phyloP scores from a whole-genome alignment of 192 early-diverging fungal species.

The Coemansia sp. region DNA sequence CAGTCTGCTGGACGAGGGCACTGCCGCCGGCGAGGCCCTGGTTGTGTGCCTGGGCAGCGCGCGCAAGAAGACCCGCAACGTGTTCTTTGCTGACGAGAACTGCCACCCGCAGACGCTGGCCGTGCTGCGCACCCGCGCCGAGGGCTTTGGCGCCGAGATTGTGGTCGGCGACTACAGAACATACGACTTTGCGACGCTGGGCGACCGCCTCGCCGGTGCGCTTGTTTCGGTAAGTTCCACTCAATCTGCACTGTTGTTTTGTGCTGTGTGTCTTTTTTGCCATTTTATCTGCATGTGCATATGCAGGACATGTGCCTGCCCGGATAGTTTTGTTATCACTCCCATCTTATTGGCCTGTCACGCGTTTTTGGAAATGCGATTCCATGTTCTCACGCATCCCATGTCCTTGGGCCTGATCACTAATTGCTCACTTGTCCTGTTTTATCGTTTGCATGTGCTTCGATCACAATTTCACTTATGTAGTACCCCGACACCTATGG shows the following conservation, averaged over 20 bases:
- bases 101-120: conserved; percentile 97
- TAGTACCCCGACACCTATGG: conserved; percentile 96
- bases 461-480: background rate
- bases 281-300: background rate
- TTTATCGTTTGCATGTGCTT: background rate
- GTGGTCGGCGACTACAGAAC: conserved; percentile 78
- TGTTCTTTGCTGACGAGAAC: conserved; percentile 91
- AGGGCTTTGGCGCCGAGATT: conserved; percentile 90
- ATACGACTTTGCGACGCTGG: conserved; percentile 73
- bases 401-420: background rate
- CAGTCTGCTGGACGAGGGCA: conserved; percentile 98
- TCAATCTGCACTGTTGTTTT: background rate
- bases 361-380: background rate
- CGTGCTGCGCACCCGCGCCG: conserved; percentile 89
- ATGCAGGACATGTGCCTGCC: background rate
- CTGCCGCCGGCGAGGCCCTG: conserved; percentile 98
- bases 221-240: conserved; percentile 69
- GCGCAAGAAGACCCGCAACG: conserved; percentile 74
- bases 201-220: conserved; percentile 83
- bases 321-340: background rate
- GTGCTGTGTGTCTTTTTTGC: background rate
- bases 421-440: background rate
- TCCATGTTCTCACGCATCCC: background rate
- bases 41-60: conserved; percentile 75
- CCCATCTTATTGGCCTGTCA: conserved; percentile 1